Evolutionary conservation across 2,329 filamentous ascomycete species (phyloP), one percentile per base, ranked within the genome.

Genomic region (Pseudogymnoascus verrucosus): DNA sequence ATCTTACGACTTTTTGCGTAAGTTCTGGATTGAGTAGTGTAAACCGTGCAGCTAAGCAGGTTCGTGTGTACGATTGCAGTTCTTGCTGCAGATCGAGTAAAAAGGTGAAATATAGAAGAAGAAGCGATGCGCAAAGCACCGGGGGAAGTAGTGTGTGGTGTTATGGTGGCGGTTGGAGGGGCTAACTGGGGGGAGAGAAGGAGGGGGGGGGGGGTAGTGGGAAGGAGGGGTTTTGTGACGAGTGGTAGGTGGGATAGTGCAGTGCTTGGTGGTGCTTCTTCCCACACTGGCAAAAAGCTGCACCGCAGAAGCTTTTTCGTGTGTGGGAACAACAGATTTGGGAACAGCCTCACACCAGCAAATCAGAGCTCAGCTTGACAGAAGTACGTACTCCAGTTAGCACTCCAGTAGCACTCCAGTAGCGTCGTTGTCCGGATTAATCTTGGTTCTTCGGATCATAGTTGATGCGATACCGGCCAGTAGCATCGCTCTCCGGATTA

Each of bases 1-100:
- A 99, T 99, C 77, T 86, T 92, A 76, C 77, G 82, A 77, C 78
- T 81, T 77, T 70, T 84, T 73, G 82, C 80, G 81, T 86, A 87
- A 70, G 74, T 77, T 73, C 84, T 79, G 69, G 79, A 77, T 76
- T 79, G 77, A 71, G 44, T 47, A 59, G 81, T 69, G 73, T 77
- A 71, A 70, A 73, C 71, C 69, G 71, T 71, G 73, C 70, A 71
- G 70, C 67, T 69, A 74, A 73, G 70, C 71, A 73, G 71, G 71
- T 70, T 71, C 66, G 68, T 65, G 61, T 66, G 64, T 64, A 71
- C 71, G 74, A 75, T 69, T 68, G 74, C 78, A 79, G 78, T 78
- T 70, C 77, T 79, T 78, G 79, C 78, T 76, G 79, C 77, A 67
- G 75, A 73, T 70, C 76, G 73, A 70, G 69, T 79, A 76, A 80